A percentile compares a stretch with the other conserved stretches of the same genome.
Evolutionary conservation across 768 basidiomycete genomes (phyloP).

Genomic region (Mycena vulgaris): DNA sequence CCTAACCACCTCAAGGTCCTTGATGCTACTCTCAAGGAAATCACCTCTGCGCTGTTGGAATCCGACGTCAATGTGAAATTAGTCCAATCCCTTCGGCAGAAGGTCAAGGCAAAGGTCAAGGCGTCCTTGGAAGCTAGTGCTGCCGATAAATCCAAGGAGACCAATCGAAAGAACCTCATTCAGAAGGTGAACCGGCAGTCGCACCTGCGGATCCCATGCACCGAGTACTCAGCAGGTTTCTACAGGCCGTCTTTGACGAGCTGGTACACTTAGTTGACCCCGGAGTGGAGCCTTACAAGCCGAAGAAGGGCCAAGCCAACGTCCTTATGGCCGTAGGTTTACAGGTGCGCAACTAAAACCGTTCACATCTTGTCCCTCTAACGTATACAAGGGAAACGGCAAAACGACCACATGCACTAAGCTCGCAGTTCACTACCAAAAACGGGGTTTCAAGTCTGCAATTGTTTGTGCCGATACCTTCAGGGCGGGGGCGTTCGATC

Average conservation of each 20-base stretch:
- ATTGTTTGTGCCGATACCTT: constrained; percentile 99
- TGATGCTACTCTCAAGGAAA: constrained; percentile 94
- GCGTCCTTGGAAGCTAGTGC: constrained; percentile 76
- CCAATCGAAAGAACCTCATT: constrained; percentile 88
- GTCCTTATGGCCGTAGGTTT: constrained; percentile 98
- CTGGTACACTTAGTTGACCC: constrained; percentile 96
- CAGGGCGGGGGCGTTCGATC: constrained; percentile 99
- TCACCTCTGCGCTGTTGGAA: constrained; percentile 93
- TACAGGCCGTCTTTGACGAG: constrained; percentile 95
- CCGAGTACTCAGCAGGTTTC: constrained; percentile 6
- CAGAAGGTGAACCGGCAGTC: constrained; percentile 79
- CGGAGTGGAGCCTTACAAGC: constrained; percentile 95
- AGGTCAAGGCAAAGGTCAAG: constrained; percentile 93
- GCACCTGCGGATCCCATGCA: neutral
- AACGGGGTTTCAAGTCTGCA: constrained; percentile 95
- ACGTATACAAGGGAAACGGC: constrained; percentile 84
- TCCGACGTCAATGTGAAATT: constrained; percentile 99
- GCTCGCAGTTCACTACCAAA: constrained; percentile 97
- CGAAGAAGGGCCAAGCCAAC: constrained; percentile 94
- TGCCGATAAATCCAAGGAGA: constrained; percentile 82
- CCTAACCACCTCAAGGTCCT: constrained; percentile 74
- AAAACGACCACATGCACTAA: constrained; percentile 99
- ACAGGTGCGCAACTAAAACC: constrained; percentile 69
- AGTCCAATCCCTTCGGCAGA: constrained; percentile 87
- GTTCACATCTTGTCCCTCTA: constrained; percentile 7